Evolutionary conservation across 371 early-diverging fungal genomes (phyloP), one percentile per base, ranked within the genome.

Genomic region (Rhizomucor pusillus): DNA sequence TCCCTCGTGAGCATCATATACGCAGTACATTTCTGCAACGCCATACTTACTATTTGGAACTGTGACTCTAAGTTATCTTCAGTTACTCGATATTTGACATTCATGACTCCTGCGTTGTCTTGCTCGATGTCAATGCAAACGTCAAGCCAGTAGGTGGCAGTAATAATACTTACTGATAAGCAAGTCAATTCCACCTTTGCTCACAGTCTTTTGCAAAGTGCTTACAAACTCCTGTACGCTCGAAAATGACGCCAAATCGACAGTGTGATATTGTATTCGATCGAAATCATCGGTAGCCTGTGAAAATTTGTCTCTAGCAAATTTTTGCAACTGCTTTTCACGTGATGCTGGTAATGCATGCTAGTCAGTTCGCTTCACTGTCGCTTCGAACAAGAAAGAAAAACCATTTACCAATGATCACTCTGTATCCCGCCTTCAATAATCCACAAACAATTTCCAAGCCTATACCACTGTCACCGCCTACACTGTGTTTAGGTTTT

Each of bases 101-200:
- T 81, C 92, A 92, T 91, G 18, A 92, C 70, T 5, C 91, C 93
- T 20, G 85, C 82, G 62, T 88, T 88, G 57, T 80, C 74, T 29
- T 73, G 59, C n/a, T 23, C 5, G 18, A 16, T 16, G 25, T 46
- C 22, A 19, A 24, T 10, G 6, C 13, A 25, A 25, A 3, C 22
- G 19, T 19, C 16, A 10, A n/a, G n/a, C n/a, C n/a, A 19, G 5
- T 5, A 7, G 18, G 16, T 44, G 29, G 1, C n/a, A 16, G 23
- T 20, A 19, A 13, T 37, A 5, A 9, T 24, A 25, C 66, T 59
- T 59, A 74, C 75, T 74, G n/a, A 74, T 66, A 13, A 74, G 45
- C 4, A 71, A 18, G 3, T 66, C 55, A 24, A 74, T 63, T 3
- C 33, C 34, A 9, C 60, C 52, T 13, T 55, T 45, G 6, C 59